Evolutionary conservation across 805 yeast genomes (phyloP), one percentile per base, ranked within the genome.

Genomic region (Pichia eremophila): DNA sequence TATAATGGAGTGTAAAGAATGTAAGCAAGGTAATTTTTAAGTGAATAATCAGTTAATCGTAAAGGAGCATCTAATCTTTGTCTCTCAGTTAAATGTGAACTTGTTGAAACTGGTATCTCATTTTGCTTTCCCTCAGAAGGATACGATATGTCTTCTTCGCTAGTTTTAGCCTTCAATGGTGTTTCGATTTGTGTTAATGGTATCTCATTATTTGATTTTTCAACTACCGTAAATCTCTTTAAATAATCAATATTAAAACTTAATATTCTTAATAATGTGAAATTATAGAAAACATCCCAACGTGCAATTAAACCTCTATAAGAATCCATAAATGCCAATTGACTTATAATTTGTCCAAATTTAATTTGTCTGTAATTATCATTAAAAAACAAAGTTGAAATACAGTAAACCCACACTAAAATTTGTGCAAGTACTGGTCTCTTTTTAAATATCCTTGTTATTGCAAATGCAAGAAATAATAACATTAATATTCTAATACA

Each of bases 281-380:
- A 89, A 66, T 93, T 93, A 73, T 81, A 93, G 57, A 85, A 87
- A 4, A 93, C 97, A 61, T 93, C 97, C 99, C 99, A 93, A 57
- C 98, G 74, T 17, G 79, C 72, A 51, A 93, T 81, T 14, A 90
- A 74, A 0, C 98, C 97, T 43, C 75, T 74, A 55, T 76, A 83
- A 0, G 75, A 74, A 57, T 88, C 95, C 55, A 85, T 63, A 36
- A 75, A 66, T 0, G 70, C 61, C n/a, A 85, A 62, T 2, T 56
- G 51, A 0, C 72, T 58, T 46, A 60, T 57, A 8, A 79, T 41
- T 10, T 59, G 56, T 0, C 77, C 81, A 42, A 75, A 73, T 22
- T 74, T 75, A 49, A 73, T 71, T 19, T 74, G 70, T 45, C 89
- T 71, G 51, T 71, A 79, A 45, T 67, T 69, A 56, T 86, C 95